These are phyloP conservation scores for Candida dajiaensis DNA, from an alignment of 805 yeast genomes.

Conservation along the genomic window DNA sequence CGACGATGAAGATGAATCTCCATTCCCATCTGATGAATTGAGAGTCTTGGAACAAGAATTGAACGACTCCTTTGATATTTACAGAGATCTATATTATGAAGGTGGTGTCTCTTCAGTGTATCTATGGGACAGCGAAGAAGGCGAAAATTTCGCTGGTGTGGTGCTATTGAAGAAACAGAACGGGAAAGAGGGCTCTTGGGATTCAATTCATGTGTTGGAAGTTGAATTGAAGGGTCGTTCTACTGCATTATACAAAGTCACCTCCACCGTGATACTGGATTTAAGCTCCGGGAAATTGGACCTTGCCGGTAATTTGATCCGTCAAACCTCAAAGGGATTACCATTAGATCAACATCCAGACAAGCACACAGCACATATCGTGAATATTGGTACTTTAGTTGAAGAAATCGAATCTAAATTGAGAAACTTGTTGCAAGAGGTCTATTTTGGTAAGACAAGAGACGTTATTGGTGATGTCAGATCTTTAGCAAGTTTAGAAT, in stretches of 20 bases:
- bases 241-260: conserved; percentile 54
- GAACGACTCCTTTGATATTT: conserved; percentile 87
- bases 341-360: conserved; percentile 36
- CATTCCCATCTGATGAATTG: conserved; percentile 61
- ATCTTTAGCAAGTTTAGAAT: conserved; percentile 23
- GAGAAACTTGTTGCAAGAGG: conserved; percentile 85
- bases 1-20: conserved; percentile 61
- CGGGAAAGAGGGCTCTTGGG: conserved; percentile 50
- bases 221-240: conserved; percentile 37
- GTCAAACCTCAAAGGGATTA: conserved; percentile 64
- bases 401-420: conserved; percentile 86
- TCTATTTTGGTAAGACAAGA: conserved; percentile 90
- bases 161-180: conserved; percentile 72
- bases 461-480: conserved; percentile 76
- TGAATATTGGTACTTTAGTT: conserved; percentile 77
- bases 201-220: conserved; percentile 90
- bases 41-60: conserved; percentile 75
- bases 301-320: conserved; percentile 77
- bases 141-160: conserved; percentile 84
- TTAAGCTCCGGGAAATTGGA: conserved; percentile 37
- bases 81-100: conserved; percentile 90
- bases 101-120: conserved; percentile 90
- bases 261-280: conserved; percentile 84
- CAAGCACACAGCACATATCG: conserved; percentile 52
- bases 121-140: conserved; percentile 76